Percentiles rank a stretch among this genome's conserved stretches.
phyloP scores from a whole-genome alignment of 2,329 filamentous ascomycete genomes.

The Thelonectria blattea region DNA sequence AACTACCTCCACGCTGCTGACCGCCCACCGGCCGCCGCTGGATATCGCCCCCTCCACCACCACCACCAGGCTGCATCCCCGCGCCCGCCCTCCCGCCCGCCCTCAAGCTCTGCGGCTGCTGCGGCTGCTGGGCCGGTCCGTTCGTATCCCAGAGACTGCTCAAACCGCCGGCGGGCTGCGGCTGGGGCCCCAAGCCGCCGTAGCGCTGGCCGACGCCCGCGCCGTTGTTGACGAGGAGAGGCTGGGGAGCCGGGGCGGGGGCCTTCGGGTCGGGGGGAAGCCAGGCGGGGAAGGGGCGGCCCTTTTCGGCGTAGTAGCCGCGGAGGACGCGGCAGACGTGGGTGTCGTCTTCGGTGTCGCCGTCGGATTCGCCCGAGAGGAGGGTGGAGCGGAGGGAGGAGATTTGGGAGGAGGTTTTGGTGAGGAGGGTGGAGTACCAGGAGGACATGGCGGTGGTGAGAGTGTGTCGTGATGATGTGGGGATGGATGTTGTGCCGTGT shows the following conservation, averaged over 20 bases:
- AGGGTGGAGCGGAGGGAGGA: constrained; percentile 73
- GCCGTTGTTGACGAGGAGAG: constrained; percentile 59
- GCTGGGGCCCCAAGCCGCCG: constrained; percentile 50
- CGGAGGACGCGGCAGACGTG: constrained; percentile 93
- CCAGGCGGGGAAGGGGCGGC: constrained; percentile 81
- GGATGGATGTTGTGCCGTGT: neutral
- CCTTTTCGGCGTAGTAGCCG: constrained; percentile 91
- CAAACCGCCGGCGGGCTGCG: constrained; percentile 45
- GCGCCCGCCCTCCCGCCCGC: constrained; percentile 48
- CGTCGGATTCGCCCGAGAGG: constrained; percentile 68
- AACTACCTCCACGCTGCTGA: constrained; percentile 62
- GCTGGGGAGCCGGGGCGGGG: constrained; percentile 57
- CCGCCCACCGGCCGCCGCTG: constrained; percentile 41
- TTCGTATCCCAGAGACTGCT: constrained; percentile 66
- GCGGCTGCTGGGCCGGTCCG: constrained; percentile 40
- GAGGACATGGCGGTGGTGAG: constrained; percentile 69
- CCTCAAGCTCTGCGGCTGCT: constrained; percentile 52
- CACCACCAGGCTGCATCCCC: constrained; percentile 35
- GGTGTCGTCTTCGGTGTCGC: constrained; percentile 85
- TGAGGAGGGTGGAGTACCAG: constrained; percentile 79
- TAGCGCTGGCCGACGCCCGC: constrained; percentile 62
- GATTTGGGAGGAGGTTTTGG: constrained; percentile 69
- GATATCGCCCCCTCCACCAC: constrained; percentile 39
- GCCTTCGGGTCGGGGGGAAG: constrained; percentile 86
- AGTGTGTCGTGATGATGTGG: neutral